Base-by-base conservation (phyloP, 2,329 filamentous ascomycete genomes). In the Monosporascus sp. region DNA sequence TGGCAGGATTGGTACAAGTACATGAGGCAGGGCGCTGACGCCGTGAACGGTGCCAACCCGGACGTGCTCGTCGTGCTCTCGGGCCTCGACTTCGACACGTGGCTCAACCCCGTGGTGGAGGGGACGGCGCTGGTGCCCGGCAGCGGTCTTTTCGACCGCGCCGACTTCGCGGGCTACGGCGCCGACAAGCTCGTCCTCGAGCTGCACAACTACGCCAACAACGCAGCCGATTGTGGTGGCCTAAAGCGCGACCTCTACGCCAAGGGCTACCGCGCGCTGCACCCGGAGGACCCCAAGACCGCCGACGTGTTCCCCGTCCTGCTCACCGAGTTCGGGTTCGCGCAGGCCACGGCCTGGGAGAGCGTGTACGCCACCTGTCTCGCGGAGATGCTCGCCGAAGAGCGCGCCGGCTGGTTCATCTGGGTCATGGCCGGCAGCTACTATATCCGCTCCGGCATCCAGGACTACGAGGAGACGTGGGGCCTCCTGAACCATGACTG, bases 401-500 rank as follows among this genome's bases (percentile, higher is more conserved):
- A 75, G 60, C 72, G 78, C 67, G 73, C 75, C 0, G 76, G 81
- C 14, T 82, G 81, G 81, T 75, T 79, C 65, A 72, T 80, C 67
- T 85, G 81, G 78, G 82, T 82, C 37, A 52, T 87, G 16, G 72
- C 73, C 0, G 81, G 80, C 1, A 81, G 78, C 60, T 85, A 85
- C 61, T 85, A 85, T 58, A 74, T 79, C 52, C 69, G 81, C 1
- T 63, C 68, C 6, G 81, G 80, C 0, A 71, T 52, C 0, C 78
- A 81, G 62, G 80, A 84, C 60, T 76, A 66, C 49, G 81, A 85
- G 27, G 82, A 85, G 67, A 66, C 69, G 0, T 86, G 81, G 80
- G 82, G 81, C 2, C 62, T 82, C 52, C 64, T 80, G 53, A 79
- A 72, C 38, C 76, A 78, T 45, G 75, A 82, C 54, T 84, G 79